Base-by-base conservation (phyloP, 495 filamentous ascomycete species). In the Podospora bellae-mahoneyi region DNA sequence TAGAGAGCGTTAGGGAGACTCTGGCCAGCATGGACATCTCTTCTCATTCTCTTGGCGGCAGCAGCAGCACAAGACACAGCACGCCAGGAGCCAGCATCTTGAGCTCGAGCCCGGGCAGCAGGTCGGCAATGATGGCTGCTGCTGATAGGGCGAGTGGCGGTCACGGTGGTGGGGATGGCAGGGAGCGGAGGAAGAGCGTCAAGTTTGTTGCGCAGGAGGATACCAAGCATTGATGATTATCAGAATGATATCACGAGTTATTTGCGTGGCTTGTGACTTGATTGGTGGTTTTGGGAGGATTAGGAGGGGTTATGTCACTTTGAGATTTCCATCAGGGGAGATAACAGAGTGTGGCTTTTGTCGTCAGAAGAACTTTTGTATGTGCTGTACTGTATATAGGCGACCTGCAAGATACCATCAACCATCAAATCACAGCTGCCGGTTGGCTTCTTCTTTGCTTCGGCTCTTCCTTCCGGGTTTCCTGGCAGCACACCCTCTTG, bases 181-280 rank as follows among this genome's bases (percentile, higher is more conserved):
- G 39, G 13, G 84, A 86, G 74, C 76, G 83, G 67, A 76, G 83
- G 73, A 85, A 85, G 78, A 85, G 83, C 55, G 84, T 86, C 64
- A 86, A 86, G 77, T 82, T 85, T 68, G 81, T 77, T 0, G 76
- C 70, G 7, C 69, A 77, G 44, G 65, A 71, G 4, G 76, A 73
- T 58, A 68, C 30, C 58, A 48, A 58, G 28, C 44, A 58, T 48
- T 28, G 56, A 9, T 57, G 34, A 48, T 48, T 48, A 32, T 32
- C 39, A 48, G 39, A 0, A 48, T 48, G 39, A 48, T 48, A 48
- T 13, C 39, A 48, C 13, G 39, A 48, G 39, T 48, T 48, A 48
- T 48, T 48, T 13, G 39, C 9, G 39, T 48, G 10, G 39, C 39
- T 48, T 48, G 39, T 48, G 39, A 10, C 39, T 18, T 48, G 9